Evolutionary conservation across 2,329 filamentous ascomycete genomes (phyloP).

Genomic region (Ophiosphaerella korrae): DNA sequence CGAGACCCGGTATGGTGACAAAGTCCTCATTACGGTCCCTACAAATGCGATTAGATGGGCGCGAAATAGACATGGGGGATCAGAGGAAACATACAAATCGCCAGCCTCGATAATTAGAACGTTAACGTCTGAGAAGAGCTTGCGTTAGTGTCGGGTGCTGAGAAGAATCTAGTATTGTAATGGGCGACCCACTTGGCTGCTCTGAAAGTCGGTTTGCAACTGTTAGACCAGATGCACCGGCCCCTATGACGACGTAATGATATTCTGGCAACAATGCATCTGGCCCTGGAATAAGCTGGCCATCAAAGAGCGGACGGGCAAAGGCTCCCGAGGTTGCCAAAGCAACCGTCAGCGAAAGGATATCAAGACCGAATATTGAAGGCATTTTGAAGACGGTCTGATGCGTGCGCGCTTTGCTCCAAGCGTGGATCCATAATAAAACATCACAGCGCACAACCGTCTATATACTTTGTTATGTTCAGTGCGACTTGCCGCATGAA

Average conservation of each 20-base stretch:
- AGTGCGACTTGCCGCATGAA: too few relatives aligned
- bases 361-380: constrained; percentile 6
- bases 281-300: constrained; percentile 13
- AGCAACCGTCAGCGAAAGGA: constrained; percentile 12
- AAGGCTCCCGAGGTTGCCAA: constrained; percentile 15
- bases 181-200: constrained; percentile 13
- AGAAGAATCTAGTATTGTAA: too few relatives aligned
- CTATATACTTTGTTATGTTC: too few relatives aligned
- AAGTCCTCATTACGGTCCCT: constrained; percentile 29
- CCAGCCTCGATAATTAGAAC: constrained; percentile 33
- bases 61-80: not conserved
- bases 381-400: constrained; percentile 5
- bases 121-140: constrained; percentile 12
- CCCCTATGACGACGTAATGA: constrained; percentile 37
- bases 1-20: constrained; percentile 29
- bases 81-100: constrained; percentile 16
- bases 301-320: constrained; percentile 25
- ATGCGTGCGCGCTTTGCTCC: too few relatives aligned
- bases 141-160: not conserved
- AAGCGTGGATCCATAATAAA: too few relatives aligned
- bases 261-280: constrained; percentile 21
- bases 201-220: constrained; percentile 38
- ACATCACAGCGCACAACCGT: too few relatives aligned
- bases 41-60: constrained; percentile 4
- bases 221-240: constrained; percentile 31